phyloP scores from a whole-genome alignment of 176 grass and related monocot genomes.

The Carex scoparia region DNA sequence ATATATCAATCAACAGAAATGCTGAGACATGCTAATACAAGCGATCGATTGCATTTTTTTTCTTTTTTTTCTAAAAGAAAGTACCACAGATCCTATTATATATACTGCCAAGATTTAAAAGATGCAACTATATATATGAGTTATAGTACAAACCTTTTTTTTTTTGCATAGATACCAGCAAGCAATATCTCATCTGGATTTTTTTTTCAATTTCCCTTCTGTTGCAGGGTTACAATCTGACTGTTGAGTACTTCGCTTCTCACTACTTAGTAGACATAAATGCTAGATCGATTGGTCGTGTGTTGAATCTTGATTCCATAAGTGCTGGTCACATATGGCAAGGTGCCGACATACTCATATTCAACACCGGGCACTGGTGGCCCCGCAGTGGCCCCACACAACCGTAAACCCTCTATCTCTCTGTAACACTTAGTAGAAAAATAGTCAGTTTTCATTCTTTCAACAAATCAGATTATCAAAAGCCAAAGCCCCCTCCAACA shows the following conservation, averaged over 20 bases:
- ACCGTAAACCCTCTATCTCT: slow-evolving; percentile 18
- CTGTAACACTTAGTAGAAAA: neutral
- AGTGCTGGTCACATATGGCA: slow-evolving; percentile 17
- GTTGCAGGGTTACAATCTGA: slow-evolving; percentile 30
- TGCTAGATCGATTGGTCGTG: slow-evolving; percentile 10
- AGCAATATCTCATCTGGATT: neutral
- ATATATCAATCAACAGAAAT: too few species aligned
- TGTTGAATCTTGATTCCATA: slow-evolving; percentile 31
- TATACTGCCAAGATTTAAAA: too few species aligned
- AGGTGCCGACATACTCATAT: slow-evolving; percentile 21
- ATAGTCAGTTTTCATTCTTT: too few species aligned
- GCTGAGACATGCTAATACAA: too few species aligned
- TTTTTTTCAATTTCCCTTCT: neutral
- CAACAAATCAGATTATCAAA: too few species aligned
- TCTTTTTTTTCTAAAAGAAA: too few species aligned
- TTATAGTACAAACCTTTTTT: too few species aligned
- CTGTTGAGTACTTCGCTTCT: slow-evolving; percentile 22
- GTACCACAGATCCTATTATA: too few species aligned
- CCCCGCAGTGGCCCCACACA: slow-evolving; percentile 32
- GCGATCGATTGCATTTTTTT: too few species aligned
- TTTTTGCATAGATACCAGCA: neutral
- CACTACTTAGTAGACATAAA: slow-evolving; percentile 32
- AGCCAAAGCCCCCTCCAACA: too few species aligned
- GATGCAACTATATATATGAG: too few species aligned
- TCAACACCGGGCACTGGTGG: slow-evolving; percentile 40